Evolutionary conservation across 2,329 filamentous ascomycete genomes (phyloP).

Genomic region (Cercospora sesami): DNA sequence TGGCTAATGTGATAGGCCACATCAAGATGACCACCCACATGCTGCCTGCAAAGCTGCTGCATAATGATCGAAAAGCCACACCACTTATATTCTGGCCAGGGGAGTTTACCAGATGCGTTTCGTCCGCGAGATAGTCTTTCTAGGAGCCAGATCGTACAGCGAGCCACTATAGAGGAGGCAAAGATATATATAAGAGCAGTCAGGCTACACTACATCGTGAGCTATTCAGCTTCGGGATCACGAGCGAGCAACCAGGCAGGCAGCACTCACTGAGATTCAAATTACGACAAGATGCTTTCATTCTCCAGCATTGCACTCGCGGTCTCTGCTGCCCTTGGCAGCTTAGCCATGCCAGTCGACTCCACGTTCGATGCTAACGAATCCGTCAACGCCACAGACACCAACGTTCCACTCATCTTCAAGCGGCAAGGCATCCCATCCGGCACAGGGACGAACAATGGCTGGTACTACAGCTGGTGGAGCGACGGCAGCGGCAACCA

Average conservation of each 20-base stretch:
- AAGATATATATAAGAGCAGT: not conserved
- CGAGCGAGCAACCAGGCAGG: not conserved
- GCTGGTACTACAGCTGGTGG: conserved; percentile 63
- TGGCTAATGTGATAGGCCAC: too few relatives aligned
- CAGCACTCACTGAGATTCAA: too few relatives aligned
- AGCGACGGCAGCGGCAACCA: conserved; percentile 53
- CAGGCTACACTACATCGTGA: not conserved
- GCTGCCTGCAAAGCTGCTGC: not conserved
- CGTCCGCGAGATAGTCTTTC: not conserved
- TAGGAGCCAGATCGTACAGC: not conserved
- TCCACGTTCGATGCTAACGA: not conserved
- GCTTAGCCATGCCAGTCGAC: not conserved
- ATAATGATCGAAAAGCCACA: not conserved
- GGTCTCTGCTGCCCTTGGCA: not conserved
- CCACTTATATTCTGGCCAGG: not conserved
- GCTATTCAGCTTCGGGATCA: not conserved
- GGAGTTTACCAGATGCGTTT: not conserved
- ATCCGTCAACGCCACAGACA: not conserved
- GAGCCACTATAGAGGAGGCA: not conserved
- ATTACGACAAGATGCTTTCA: not conserved
- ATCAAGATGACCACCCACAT: not conserved
- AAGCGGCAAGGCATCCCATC: not conserved
- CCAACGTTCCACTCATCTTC: not conserved
- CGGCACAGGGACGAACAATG: conserved; percentile 52
- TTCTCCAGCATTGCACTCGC: not conserved